Evolutionary conservation across 306 rosid species (phyloP), one percentile per base, ranked within the genome.

Genomic region (Erythrophleum fordii): DNA sequence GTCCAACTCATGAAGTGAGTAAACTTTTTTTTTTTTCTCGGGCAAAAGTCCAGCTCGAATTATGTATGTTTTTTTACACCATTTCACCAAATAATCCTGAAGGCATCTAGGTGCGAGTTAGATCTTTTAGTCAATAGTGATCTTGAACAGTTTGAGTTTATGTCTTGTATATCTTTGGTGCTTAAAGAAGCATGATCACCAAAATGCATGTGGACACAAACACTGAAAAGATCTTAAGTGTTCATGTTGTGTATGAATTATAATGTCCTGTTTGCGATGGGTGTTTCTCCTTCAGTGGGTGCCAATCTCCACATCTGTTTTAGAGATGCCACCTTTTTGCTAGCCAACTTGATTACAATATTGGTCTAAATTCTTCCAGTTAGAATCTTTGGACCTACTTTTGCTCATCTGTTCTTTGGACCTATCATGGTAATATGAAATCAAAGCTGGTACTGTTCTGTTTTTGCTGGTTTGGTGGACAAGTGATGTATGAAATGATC

Each of bases 1-100:
- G 98, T 35, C 97, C 95, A 76, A 39, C 91, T 18, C 86, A 83
- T 5, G 98, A 94, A 90, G 97, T 94, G 81, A 85, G 88, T 41
- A 56, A 41, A 85, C 23, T 4, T 58, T 84, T 46, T 2, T 75
- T 34, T 17, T 53, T 59, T 18, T 26, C 67, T 80, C 37, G 0
- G 2, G 81, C 11, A n/a, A 69, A 75, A 56, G 42, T 76, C 31
- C 73, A 69, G 61, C 48, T 75, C 76, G 75, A 68, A 72, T 23
- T 78, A 75, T 71, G 55, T 17, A 37, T 28, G 34, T 75, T 44
- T 83, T 67, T 60, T 69, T 61, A 60, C 45, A 1, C 34, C 41
- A 8, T 42, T 69, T 69, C 22, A 22, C 84, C 46, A 59, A 16
- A 58, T 73, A 71, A 69, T 37, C 77, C 11, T 48, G 75, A 66